Percentiles rank a stretch among this genome's conserved stretches.
Conservation (phyloP, 2,329 filamentous ascomycete genomes). For the Venturia asperata region DNA sequence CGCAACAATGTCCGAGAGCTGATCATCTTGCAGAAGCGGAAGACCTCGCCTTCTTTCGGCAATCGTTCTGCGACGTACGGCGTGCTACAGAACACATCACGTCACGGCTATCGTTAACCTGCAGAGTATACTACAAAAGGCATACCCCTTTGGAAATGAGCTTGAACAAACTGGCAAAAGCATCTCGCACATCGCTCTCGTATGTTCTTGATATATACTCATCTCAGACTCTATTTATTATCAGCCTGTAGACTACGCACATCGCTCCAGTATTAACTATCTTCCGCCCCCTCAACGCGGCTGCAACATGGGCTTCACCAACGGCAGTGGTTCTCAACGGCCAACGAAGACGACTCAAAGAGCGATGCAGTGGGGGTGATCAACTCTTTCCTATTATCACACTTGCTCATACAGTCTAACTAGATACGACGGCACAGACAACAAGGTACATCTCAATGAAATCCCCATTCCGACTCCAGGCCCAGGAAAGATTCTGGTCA, state of each 20-base stretch:
- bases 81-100: not conserved
- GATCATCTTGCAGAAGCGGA: not conserved
- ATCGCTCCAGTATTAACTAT: not conserved
- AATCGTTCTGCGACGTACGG: not conserved
- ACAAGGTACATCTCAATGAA: conserved; percentile 37
- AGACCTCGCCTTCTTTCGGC: not conserved
- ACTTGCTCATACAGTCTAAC: not conserved
- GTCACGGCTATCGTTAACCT: conserved; percentile 6
- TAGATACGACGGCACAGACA: conserved; percentile 30
- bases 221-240: too few species aligned
- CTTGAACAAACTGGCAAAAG: not conserved
- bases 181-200: too few species aligned
- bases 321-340: not conserved
- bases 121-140: too few species aligned
- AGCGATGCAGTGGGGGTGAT: conserved; percentile 9
- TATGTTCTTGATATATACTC: too few species aligned
- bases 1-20: not conserved
- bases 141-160: not conserved
- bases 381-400: not conserved
- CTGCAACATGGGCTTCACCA: not conserved
- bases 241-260: not conserved
- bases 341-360: conserved; percentile 15
- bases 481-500: conserved; percentile 37
- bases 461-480: conserved; percentile 39
- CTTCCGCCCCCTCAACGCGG: not conserved